Evolutionary conservation across 2,329 filamentous ascomycete species (phyloP).

Genomic region (Graphilbum fragrans): DNA sequence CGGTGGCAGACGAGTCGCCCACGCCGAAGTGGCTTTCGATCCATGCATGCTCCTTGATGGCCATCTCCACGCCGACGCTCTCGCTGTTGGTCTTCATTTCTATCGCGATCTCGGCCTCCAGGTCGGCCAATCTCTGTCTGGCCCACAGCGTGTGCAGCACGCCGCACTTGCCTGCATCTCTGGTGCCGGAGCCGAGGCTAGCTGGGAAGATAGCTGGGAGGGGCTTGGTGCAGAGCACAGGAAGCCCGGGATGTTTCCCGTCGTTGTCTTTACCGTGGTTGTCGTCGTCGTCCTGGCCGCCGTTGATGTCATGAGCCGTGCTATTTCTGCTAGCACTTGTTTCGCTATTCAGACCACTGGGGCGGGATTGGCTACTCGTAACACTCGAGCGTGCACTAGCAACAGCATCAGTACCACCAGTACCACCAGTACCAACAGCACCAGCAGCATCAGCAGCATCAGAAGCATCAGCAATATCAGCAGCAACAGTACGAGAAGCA

Average conservation of each 20-base stretch:
- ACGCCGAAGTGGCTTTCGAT: slow-evolving; percentile 72
- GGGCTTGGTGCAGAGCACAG: slow-evolving; percentile 56
- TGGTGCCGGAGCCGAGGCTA: slow-evolving; percentile 55
- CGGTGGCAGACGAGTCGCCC: slow-evolving; percentile 7
- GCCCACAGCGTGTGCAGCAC: slow-evolving; percentile 88
- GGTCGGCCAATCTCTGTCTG: slow-evolving; percentile 62
- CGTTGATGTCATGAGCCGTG: too few relatives aligned
- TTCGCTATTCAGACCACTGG: too few relatives aligned
- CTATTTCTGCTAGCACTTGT: too few relatives aligned
- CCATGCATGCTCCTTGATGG: slow-evolving; percentile 71
- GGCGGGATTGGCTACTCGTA: too few relatives aligned
- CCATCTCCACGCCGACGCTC: slow-evolving; percentile 76
- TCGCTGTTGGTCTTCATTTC: slow-evolving; percentile 67
- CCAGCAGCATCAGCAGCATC: too few relatives aligned
- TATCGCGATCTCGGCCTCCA: slow-evolving; percentile 63
- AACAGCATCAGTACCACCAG: too few relatives aligned
- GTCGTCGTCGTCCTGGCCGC: slow-evolving; percentile 14
- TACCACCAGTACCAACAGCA: too few relatives aligned
- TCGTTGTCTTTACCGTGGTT: too few relatives aligned
- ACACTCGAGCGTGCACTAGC: too few relatives aligned
- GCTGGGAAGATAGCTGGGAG: slow-evolving; percentile 78
- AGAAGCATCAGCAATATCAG: too few relatives aligned
- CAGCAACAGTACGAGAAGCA: slow-evolving; percentile 1
- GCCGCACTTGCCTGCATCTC: slow-evolving; percentile 60
- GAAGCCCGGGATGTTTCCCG: slow-evolving; percentile 11